These are phyloP conservation scores for Xerocomus spinulosus DNA, from an alignment of 768 basidiomycete species.

Conservation along the genomic window DNA sequence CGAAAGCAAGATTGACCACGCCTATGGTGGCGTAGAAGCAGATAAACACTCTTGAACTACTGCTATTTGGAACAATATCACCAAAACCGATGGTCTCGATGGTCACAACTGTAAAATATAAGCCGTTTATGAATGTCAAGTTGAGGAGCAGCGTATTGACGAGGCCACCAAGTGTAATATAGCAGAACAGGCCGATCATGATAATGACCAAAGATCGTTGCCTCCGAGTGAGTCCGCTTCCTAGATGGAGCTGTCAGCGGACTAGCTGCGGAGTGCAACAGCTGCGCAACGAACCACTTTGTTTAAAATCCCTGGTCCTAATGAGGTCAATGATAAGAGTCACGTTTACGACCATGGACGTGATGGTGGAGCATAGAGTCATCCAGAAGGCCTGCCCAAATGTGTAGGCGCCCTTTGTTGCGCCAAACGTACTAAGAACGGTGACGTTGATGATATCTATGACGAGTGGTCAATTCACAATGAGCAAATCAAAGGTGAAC, in stretches of 20 bases:
- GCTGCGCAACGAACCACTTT: slow-evolving; percentile 44
- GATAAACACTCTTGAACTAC: slow-evolving; percentile 53
- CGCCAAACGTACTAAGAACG: slow-evolving; percentile 57
- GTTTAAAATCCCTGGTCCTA: slow-evolving; percentile 55
- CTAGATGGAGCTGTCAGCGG: slow-evolving; percentile 31
- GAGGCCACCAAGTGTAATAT: slow-evolving; percentile 69
- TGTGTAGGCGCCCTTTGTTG: slow-evolving; percentile 61
- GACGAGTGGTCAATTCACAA: background rate
- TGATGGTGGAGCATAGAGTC: slow-evolving; percentile 68
- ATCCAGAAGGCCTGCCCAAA: slow-evolving; percentile 74
- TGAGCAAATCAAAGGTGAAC: slow-evolving; percentile 15
- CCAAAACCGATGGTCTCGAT: slow-evolving; percentile 77
- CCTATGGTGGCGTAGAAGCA: slow-evolving; percentile 57
- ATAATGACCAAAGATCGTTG: slow-evolving; percentile 78
- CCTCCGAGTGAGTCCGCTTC: slow-evolving; percentile 75
- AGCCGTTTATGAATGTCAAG: slow-evolving; percentile 62
- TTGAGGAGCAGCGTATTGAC: slow-evolving; percentile 46
- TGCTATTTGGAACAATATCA: slow-evolving; percentile 56
- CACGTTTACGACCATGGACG: slow-evolving; percentile 59
- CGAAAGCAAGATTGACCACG: slow-evolving; percentile 59
- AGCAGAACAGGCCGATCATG: slow-evolving; percentile 67
- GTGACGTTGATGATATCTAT: slow-evolving; percentile 67
- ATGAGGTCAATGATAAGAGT: slow-evolving; percentile 62
- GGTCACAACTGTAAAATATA: slow-evolving; percentile 74
- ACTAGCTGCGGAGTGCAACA: background rate